Percentiles rank a stretch among this genome's conserved stretches.
Evolutionary conservation across 1,139 yeast species (phyloP).

Genomic region (Suhomyces wounanorum): DNA sequence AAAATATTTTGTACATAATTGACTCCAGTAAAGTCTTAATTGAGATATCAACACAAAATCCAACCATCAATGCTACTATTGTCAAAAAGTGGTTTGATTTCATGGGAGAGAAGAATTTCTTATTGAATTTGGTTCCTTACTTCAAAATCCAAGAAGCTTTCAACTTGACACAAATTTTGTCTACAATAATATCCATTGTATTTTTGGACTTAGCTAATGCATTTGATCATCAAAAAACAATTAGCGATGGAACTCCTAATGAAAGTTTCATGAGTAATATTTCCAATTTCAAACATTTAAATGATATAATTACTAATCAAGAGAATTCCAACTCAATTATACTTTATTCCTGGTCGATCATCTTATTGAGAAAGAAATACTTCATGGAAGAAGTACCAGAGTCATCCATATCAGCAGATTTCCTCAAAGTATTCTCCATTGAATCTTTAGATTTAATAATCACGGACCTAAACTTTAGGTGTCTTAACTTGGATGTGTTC

Average conservation of each 20-base stretch:
- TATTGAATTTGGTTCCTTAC: constrained; percentile 30
- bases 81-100: constrained; percentile 60
- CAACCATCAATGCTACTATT: constrained; percentile 29
- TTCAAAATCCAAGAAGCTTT: constrained; percentile 36
- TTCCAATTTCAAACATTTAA: constrained; percentile 41
- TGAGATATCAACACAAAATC: constrained; percentile 38
- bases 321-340: constrained; percentile 48
- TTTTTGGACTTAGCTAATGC: constrained; percentile 57
- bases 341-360: constrained; percentile 71
- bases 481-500: constrained; percentile 51
- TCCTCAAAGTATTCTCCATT: constrained; percentile 21
- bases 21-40: constrained; percentile 49
- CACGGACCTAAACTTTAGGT: constrained; percentile 42
- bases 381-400: constrained; percentile 44
- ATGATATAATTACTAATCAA: constrained; percentile 33
- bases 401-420: constrained; percentile 8
- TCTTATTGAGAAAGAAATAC: constrained; percentile 56
- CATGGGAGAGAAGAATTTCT: constrained; percentile 46
- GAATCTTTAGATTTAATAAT: constrained; percentile 18
- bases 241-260: neutral
- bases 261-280: constrained; percentile 45
- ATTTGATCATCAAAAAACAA: constrained; percentile 4
- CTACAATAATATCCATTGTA: constrained; percentile 51
- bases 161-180: constrained; percentile 47
- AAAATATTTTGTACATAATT: constrained; percentile 38